Percentiles rank a stretch among this genome's conserved stretches.
These are phyloP conservation scores for Jatropha multifida DNA, from an alignment of 441 rosid species.

Conservation along the genomic window DNA sequence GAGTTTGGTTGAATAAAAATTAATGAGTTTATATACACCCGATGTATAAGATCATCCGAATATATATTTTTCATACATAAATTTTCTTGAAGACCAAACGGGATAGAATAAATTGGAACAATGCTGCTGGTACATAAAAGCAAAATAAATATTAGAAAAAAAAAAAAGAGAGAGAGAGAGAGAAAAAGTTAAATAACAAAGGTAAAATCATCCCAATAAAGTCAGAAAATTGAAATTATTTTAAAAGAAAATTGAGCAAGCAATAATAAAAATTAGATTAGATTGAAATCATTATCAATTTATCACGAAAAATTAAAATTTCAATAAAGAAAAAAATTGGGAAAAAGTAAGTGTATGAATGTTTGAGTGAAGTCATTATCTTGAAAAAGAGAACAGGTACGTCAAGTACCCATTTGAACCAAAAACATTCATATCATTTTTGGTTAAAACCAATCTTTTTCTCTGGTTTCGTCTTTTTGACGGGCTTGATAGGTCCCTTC, in stretches of 20 bases:
- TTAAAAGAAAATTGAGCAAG: too few relatives aligned
- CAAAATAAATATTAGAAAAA: too few relatives aligned
- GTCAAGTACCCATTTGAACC: constrained; percentile 21
- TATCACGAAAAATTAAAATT: background rate
- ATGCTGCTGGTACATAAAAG: too few relatives aligned
- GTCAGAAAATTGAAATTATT: background rate
- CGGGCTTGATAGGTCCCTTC: background rate
- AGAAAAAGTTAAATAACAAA: too few relatives aligned
- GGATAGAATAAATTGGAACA: too few relatives aligned
- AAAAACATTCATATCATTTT: background rate
- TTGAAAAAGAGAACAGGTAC: constrained; percentile 28
- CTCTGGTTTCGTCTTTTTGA: background rate
- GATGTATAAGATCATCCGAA: too few relatives aligned
- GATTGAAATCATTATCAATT: constrained; percentile 27
- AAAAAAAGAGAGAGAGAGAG: too few relatives aligned
- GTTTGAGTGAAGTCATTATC: constrained; percentile 24
- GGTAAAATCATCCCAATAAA: too few relatives aligned
- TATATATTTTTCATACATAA: too few relatives aligned
- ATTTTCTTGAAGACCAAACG: too few relatives aligned
- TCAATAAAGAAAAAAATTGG: background rate
- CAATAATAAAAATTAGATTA: constrained; percentile 16
- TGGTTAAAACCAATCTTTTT: constrained; percentile 21
- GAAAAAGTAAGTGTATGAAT: background rate
- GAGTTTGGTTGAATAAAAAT: too few relatives aligned
- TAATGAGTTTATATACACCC: too few relatives aligned